These are phyloP conservation scores for Fagopyrum tataricum DNA, from an alignment of 148 eudicot species.

Conservation along the genomic window DNA sequence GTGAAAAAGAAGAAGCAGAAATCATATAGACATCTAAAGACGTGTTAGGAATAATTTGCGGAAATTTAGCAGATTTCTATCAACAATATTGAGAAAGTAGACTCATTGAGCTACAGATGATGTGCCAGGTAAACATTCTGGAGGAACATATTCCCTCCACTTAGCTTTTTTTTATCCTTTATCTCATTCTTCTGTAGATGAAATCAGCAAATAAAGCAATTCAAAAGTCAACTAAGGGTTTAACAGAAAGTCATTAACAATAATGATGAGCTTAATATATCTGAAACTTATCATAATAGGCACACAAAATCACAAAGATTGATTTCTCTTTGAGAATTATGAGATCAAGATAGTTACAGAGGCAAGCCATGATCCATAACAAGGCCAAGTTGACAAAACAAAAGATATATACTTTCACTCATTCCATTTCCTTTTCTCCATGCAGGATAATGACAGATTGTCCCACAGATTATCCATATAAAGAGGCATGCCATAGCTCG, in stretches of 20 bases:
- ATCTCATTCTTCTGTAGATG: background rate
- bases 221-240: conserved; percentile 8
- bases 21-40: background rate
- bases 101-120: background rate
- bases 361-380: background rate
- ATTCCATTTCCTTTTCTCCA: conserved; percentile 3
- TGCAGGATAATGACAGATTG: background rate
- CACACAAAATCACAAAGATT: background rate
- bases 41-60: background rate
- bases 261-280: background rate
- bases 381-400: background rate
- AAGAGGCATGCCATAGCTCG: background rate
- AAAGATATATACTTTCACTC: background rate
- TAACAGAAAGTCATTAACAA: background rate
- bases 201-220: background rate
- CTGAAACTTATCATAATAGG: background rate
- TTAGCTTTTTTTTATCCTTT: background rate
- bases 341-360: background rate
- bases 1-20: background rate
- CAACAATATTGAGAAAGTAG: conserved; percentile 1
- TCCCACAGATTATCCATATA: conserved; percentile 4
- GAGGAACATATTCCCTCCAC: conserved; percentile 1
- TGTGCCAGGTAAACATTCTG: background rate
- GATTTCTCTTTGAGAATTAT: background rate
- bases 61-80: background rate